A percentile compares a stretch with the other conserved stretches of the same genome.
These are phyloP conservation scores for Diaporthe longicolla DNA, from an alignment of 2,329 filamentous ascomycete genomes.

Conservation along the genomic window DNA sequence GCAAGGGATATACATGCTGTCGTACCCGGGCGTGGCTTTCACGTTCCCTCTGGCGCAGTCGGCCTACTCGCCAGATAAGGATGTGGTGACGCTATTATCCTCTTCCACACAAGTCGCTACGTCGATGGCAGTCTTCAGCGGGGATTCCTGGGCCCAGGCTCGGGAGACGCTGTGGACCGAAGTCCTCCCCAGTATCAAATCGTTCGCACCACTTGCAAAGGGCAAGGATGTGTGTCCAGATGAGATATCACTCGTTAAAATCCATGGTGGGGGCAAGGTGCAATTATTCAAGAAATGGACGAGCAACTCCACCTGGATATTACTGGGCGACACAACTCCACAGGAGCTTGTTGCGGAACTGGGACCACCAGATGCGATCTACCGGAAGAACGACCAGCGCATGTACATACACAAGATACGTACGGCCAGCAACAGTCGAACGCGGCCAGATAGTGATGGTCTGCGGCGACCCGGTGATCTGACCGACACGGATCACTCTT, in stretches of 20 bases:
- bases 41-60: conserved; percentile 84
- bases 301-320: conserved; percentile 77
- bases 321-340: conserved; percentile 87
- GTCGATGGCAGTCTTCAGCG: conserved; percentile 92
- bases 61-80: conserved; percentile 80
- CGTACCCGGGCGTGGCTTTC: conserved; percentile 95
- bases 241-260: conserved; percentile 84
- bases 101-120: conserved; percentile 82
- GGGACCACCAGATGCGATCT: conserved; percentile 93
- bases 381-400: conserved; percentile 89
- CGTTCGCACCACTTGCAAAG: conserved; percentile 76
- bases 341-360: conserved; percentile 93
- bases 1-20: conserved; percentile 83
- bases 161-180: conserved; percentile 83
- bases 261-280: conserved; percentile 83
- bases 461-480: conserved; percentile 67
- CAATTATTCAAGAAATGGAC: conserved; percentile 83
- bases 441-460: conserved; percentile 61
- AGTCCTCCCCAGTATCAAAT: conserved; percentile 80
- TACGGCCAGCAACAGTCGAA: conserved; percentile 65
- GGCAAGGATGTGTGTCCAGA: conserved; percentile 86
- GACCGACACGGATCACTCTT: conserved; percentile 82
- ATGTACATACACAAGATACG: conserved; percentile 86
- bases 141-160: conserved; percentile 90
- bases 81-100: conserved; percentile 89